Percentiles rank a stretch among this genome's conserved stretches.
These are phyloP conservation scores for Colletotrichum sp. DNA, from an alignment of 2,329 filamentous ascomycete genomes.

Conservation along the genomic window DNA sequence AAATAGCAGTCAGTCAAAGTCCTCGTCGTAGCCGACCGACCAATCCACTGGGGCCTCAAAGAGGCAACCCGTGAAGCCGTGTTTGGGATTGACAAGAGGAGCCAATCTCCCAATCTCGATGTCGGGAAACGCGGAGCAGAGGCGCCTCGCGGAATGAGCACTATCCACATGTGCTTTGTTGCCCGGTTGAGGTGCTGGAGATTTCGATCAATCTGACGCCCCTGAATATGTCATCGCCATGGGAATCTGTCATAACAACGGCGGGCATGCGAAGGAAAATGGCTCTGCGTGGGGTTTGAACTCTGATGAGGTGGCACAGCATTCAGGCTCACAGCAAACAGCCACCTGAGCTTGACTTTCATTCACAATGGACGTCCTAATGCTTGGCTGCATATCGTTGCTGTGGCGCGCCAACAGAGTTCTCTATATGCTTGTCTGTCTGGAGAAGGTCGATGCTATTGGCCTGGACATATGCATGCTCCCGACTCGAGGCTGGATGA, in stretches of 20 bases:
- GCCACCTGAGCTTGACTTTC: not conserved
- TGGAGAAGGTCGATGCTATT: not conserved
- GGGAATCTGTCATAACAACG: not conserved
- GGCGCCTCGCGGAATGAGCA: conserved; percentile 8
- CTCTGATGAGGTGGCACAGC: not conserved
- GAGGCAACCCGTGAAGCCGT: not conserved
- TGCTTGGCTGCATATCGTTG: not conserved
- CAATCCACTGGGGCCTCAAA: not conserved
- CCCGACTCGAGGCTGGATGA: not conserved
- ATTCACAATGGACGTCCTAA: not conserved
- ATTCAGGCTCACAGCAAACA: not conserved
- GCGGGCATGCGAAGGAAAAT: not conserved
- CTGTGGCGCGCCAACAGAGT: not conserved
- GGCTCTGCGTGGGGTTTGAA: not conserved
- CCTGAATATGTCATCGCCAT: conserved; percentile 9
- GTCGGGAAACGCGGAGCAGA: conserved; percentile 2
- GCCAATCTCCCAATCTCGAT: conserved; percentile 15
- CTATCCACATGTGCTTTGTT: conserved; percentile 12
- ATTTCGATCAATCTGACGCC: conserved; percentile 1
- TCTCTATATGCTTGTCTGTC: not conserved
- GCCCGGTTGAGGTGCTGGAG: conserved; percentile 12
- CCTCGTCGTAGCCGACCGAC: not conserved
- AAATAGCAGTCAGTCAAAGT: not conserved
- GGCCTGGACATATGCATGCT: not conserved
- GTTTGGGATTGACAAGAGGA: conserved; percentile 9